Conservation (phyloP, 345 rosid species). For the Linum trigynum region DNA sequence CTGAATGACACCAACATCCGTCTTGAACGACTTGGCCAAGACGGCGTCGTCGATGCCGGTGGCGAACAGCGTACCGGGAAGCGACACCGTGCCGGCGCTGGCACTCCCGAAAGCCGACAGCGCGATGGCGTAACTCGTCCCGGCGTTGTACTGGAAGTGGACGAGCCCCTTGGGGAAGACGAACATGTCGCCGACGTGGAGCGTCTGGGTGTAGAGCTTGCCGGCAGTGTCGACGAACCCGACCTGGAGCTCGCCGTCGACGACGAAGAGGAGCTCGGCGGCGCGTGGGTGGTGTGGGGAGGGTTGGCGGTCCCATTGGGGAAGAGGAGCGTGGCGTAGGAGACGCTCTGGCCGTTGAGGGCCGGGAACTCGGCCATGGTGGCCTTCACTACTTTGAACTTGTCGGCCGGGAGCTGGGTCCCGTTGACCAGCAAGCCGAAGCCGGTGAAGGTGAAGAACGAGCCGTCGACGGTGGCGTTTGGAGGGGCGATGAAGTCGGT, state of each 20-base stretch:
- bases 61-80: constrained; percentile 14
- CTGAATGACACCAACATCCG: constrained; percentile 12
- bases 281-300: too few species aligned
- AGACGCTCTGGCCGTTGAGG: too few species aligned
- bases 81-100: constrained; percentile 22
- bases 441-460: constrained; percentile 15
- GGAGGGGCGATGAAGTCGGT: constrained; percentile 5
- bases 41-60: constrained; percentile 17
- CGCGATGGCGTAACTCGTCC: too few species aligned
- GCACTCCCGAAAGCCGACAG: constrained; percentile 14
- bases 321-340: too few species aligned
- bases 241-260: constrained; percentile 15
- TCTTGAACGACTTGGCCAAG: constrained; percentile 26
- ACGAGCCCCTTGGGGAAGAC: too few species aligned
- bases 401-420: too few species aligned
- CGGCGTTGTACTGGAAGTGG: too few species aligned
- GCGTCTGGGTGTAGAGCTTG: constrained; percentile 19
- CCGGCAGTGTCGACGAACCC: not conserved
- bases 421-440: too few species aligned
- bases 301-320: too few species aligned
- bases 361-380: too few species aligned
- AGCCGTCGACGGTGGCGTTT: not conserved
- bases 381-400: too few species aligned
- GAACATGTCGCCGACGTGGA: constrained; percentile 10
- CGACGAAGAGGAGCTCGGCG: not conserved